Base-by-base conservation (phyloP, 225 moss, liverwort and hornwort species). In the Pseudoscleropodium purum region DNA sequence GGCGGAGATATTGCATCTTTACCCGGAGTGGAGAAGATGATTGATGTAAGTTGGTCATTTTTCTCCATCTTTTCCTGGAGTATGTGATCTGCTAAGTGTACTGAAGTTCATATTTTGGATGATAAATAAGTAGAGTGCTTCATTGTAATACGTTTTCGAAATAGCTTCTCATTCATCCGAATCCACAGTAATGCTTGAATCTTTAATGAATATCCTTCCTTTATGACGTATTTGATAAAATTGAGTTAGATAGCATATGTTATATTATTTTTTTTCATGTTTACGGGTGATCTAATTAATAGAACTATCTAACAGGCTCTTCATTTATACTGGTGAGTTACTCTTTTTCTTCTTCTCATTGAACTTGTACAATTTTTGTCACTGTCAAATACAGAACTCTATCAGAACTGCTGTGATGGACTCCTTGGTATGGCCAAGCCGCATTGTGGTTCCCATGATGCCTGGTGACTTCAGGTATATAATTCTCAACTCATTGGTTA, bases 341-440 rank as follows among this genome's bases (percentile, higher is more conserved):
- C 47, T 34, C 56, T 84, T 31, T 41, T 56, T 68, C 39, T 54
- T 54, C 24, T 31, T 30, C 26, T 51, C 13, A 76, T 52, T 86
- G 51, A 85, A 21, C 57, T 45, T 69, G 37, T 63, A 7, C 8
- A 49, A 39, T 23, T 25, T 51, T 81, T 51, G 79, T 88, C 13
- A 17, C 16, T 81, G 54, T 75, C 11, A 6, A 41, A 37, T 90
- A 51, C 93, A 98, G 98, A 95, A 91, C 81, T 91, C 94, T 31
- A 98, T 98, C 54, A 91, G 96, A 82, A 93, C 94, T 61, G 96
- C 98, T 79, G 47, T 98, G 90, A 87, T 95, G 91, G 98, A 98
- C 85, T 91, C 93, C 43, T 37, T 98, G 94, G 97, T 98, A 33
- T 98, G 96, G 98, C 98, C 98, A 7, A 96, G 96, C 79, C 96